Evolutionary conservation across 495 filamentous ascomycete species (phyloP), one percentile per base, ranked within the genome.

Genomic region (Staphylotrichum tortipilum): DNA sequence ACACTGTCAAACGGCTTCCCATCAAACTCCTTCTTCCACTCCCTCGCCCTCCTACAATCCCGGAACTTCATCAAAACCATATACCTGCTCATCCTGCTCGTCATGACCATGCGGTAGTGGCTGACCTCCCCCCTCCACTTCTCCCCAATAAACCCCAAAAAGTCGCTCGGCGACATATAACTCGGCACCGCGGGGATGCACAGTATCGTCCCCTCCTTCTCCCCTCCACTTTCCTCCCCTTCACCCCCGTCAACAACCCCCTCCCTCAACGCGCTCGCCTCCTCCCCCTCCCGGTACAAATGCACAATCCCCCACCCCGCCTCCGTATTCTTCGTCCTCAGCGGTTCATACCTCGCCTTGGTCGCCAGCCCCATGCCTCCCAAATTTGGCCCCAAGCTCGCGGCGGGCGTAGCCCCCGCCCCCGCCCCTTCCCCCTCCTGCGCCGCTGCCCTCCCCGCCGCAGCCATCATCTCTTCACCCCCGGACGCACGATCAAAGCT

Each of bases 51-150:
- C 58, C 75, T 77, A 36, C 77, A 75, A 56, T 82, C 82, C 40
- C 88, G 73, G 64, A 97, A 96, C 70, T 95, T 97, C 85, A 98
- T 91, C 49, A 98, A 73, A 39, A 95, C 92, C 81, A 98, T 86
- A 70, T 97, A 98, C 60, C 90, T 80, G 65, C 91, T 96, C 58
- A 85, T 80, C 45, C 85, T 74, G 42, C 83, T 84, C 4, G 92
- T 97, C 72, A 87, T 81, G 41, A 98, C 85, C 84, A 98, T 94
- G 34, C 92, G 76, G 60, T 95, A 94, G 70, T 98, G 94, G 57
- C 86, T 94, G 52, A 97, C 87, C 47, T 88, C 76, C 51, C 88
- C 84, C 64, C 86, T 79, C 56, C 89, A 95, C 61, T 83, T 82
- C 66, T 96, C 87, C 1, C 92, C 92, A 29, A 96, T 80, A 57